Evolutionary conservation across 1,284 basidiomycete genomes (phyloP).

Genomic region (Rhodotorula sp.): DNA sequence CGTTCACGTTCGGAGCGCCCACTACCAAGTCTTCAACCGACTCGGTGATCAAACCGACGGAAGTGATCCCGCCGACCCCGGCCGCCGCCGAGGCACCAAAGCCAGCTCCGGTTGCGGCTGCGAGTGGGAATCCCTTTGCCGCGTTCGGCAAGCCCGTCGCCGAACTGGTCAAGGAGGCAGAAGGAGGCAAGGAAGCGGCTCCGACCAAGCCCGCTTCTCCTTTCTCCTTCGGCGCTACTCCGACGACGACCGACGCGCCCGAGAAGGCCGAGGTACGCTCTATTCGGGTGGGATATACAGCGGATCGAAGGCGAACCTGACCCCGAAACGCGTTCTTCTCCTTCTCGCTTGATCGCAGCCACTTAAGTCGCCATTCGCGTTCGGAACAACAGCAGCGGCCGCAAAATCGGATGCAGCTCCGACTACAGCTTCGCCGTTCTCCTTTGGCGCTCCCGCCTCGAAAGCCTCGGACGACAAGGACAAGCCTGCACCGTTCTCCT

Average conservation of each 20-base stretch:
- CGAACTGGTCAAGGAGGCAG: neutral
- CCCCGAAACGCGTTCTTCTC: too few species aligned
- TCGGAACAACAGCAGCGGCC: neutral
- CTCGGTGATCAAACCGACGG: conserved; percentile 9
- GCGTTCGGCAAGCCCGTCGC: conserved; percentile 36
- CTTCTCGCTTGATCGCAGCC: too few species aligned
- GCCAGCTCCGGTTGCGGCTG: neutral
- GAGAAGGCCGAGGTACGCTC: too few species aligned
- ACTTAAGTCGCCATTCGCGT: conserved; percentile 1
- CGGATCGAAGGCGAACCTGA: too few species aligned
- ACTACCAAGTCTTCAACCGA: neutral
- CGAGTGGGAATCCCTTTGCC: conserved; percentile 34
- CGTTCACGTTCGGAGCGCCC: conserved; percentile 23
- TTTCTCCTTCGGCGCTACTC: conserved; percentile 9
- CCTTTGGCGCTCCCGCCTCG: conserved; percentile 19
- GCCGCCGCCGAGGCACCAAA: conserved; percentile 5
- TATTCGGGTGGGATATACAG: too few species aligned
- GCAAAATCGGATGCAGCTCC: conserved; percentile 5
- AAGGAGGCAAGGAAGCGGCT: neutral
- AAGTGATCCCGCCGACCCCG: conserved; percentile 3
- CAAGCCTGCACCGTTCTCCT: conserved; percentile 10
- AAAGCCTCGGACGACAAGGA: conserved; percentile 4
- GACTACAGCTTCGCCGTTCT: conserved; percentile 20
- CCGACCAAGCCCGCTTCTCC: neutral
- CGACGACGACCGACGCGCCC: too few species aligned